Percentiles rank a stretch among this genome's conserved stretches.
These are phyloP conservation scores for Sanguinoderma infundibulare DNA, from an alignment of 1,284 basidiomycete genomes.

Conservation along the genomic window DNA sequence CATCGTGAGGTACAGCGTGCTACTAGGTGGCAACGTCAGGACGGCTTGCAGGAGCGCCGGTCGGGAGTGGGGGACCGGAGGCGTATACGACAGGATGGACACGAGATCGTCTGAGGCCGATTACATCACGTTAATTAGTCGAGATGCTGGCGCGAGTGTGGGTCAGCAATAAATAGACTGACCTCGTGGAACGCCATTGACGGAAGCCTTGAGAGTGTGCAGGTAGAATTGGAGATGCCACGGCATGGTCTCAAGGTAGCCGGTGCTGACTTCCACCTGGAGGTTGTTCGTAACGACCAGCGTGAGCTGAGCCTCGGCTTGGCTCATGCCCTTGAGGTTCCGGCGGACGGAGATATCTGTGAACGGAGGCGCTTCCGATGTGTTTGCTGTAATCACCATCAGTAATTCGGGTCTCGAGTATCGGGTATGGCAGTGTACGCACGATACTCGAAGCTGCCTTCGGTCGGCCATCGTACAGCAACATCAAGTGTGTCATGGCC, in stretches of 20 bases:
- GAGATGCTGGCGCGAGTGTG: conserved; percentile 1
- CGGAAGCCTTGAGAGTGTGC: conserved; percentile 70
- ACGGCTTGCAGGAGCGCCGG: conserved; percentile 79
- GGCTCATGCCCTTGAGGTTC: conserved; percentile 76
- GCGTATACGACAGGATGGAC: conserved; percentile 65
- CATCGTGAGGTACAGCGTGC: conserved; percentile 68
- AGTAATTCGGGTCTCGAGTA: conserved; percentile 25
- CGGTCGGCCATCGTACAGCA: conserved; percentile 58
- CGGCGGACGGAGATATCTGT: conserved; percentile 67
- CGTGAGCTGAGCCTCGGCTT: conserved; percentile 76
- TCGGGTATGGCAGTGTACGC: conserved; percentile 28
- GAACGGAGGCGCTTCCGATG: conserved; percentile 32
- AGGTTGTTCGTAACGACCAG: conserved; percentile 74
- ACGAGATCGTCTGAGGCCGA: conserved; percentile 57
- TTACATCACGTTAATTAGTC: conserved; percentile 7
- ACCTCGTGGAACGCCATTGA: conserved; percentile 47
- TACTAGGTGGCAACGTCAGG: conserved; percentile 72
- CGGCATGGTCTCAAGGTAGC: conserved; percentile 92
- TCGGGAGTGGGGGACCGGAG: conserved; percentile 69
- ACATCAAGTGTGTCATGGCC: conserved; percentile 48
- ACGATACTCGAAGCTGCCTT: conserved; percentile 61
- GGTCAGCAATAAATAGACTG: conserved; percentile 28
- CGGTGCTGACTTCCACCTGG: conserved; percentile 50
- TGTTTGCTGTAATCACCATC: conserved; percentile 21
- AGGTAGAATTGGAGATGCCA: conserved; percentile 92